Conservation (phyloP, 2,329 filamentous ascomycete species). For the Bipolaris victoriae region DNA sequence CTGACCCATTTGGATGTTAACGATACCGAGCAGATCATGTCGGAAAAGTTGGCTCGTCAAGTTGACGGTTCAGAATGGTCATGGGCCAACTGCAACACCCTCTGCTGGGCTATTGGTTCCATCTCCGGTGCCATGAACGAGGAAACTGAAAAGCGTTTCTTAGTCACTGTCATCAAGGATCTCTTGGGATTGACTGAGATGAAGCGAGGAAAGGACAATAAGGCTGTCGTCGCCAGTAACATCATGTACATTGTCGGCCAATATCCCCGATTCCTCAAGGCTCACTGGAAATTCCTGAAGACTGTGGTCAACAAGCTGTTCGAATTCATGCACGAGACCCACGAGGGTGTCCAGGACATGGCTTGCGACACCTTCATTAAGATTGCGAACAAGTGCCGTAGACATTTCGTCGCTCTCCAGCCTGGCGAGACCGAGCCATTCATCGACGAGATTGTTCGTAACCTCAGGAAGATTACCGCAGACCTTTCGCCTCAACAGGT, state of each 20-base stretch:
- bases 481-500: slow-evolving; percentile 96
- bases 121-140: slow-evolving; percentile 99
- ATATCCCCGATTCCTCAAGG: slow-evolving; percentile 97
- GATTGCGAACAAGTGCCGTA: slow-evolving; percentile 96
- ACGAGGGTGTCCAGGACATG: slow-evolving; percentile 99
- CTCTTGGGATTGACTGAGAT: slow-evolving; percentile 95
- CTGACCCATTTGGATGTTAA: slow-evolving; percentile 96
- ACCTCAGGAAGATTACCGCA: slow-evolving; percentile 92
- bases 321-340: slow-evolving; percentile 99
- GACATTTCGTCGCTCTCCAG: slow-evolving; percentile 95
- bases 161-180: slow-evolving; percentile 98
- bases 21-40: slow-evolving; percentile 99
- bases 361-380: slow-evolving; percentile 99
- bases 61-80: slow-evolving; percentile 98
- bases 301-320: slow-evolving; percentile 99
- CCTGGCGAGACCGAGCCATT: slow-evolving; percentile 94
- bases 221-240: slow-evolving; percentile 97
- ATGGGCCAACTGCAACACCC: slow-evolving; percentile 99
- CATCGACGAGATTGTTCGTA: slow-evolving; percentile 97
- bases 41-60: slow-evolving; percentile 93
- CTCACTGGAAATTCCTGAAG: slow-evolving; percentile 99
- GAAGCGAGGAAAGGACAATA: slow-evolving; percentile 99
- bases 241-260: slow-evolving; percentile 99
- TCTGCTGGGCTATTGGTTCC: slow-evolving; percentile 99
- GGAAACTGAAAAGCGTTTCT: slow-evolving; percentile 96